Evolutionary conservation across 2,329 filamentous ascomycete species (phyloP).

Genomic region (Nemania bipapillata): DNA sequence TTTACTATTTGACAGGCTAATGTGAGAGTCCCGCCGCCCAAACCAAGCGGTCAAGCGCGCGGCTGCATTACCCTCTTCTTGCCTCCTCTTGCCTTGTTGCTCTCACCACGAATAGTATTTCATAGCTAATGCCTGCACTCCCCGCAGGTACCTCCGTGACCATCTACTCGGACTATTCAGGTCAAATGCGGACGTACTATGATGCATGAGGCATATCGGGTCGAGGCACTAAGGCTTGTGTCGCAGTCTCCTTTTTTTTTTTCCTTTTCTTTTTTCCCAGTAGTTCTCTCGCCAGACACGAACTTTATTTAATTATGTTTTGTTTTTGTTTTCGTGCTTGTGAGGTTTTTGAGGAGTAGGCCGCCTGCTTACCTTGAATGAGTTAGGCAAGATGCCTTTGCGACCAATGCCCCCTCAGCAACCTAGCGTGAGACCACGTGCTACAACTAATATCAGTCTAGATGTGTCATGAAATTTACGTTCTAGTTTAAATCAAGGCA

Average conservation of each 20-base stretch:
- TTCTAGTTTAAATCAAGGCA: constrained; percentile 28
- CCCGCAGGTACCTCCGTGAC: not conserved
- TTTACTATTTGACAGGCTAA: not conserved
- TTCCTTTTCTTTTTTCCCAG: not conserved
- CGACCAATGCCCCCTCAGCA: not conserved
- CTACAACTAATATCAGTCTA: not conserved
- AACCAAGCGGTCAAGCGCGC: too few species aligned
- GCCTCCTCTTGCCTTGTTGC: too few species aligned
- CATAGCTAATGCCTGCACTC: too few species aligned
- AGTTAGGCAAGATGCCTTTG: constrained; percentile 17
- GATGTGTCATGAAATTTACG: not conserved
- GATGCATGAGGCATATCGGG: not conserved
- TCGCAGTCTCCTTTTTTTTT: too few species aligned
- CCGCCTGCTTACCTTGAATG: not conserved
- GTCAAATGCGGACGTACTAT: not conserved
- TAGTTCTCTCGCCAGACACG: not conserved
- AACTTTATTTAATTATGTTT: too few species aligned
- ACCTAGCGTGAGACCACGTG: not conserved
- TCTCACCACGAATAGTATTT: too few species aligned
- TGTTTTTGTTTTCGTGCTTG: too few species aligned
- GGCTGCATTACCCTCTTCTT: too few species aligned
- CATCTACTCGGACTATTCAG: not conserved
- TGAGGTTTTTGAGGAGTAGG: not conserved
- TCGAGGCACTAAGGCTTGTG: not conserved
- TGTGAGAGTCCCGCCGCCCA: not conserved